Evolutionary conservation across 2,329 filamentous ascomycete genomes (phyloP), one percentile per base, ranked within the genome.

Genomic region (Trichoderma cornu-damae): DNA sequence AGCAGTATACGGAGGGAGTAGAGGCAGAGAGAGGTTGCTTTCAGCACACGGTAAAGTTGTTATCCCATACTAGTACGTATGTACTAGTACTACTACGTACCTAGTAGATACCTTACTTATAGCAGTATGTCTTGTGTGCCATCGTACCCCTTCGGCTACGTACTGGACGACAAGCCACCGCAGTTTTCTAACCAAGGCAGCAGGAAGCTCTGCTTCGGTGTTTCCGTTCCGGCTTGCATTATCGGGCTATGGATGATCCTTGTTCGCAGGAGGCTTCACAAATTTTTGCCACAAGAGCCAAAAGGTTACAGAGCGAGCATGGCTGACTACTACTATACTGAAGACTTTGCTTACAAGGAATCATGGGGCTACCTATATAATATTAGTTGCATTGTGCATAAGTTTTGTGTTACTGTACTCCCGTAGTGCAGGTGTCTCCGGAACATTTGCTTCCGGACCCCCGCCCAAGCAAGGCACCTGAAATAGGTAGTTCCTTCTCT

Each of bases 301-400:
- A 44, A 43, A 12, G 40, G 9, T 6, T 22, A 16, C 28, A 44
- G 20, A 18, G 3, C 20, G 9, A 30, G n/a, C 40, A 37, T 34
- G 40, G 28, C 38, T 26, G 50, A 44, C 40, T n/a, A n/a, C n/a
- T n/a, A n/a, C n/a, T 24, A 48, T 20, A 30, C 24, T 18, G 24
- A 38, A 55, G 22, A 55, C 38, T 55, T 38, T 44, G 40, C 50
- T 44, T n/a, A n/a, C n/a, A n/a, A n/a, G n/a, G n/a, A n/a, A n/a
- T n/a, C n/a, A n/a, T n/a, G n/a, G n/a, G n/a, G n/a, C n/a, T n/a
- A n/a, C n/a, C n/a, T n/a, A n/a, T n/a, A 40, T 53, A 53, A 44
- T 22, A 32, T 52, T 32, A 22, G 18, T n/a, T 43, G 49, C 28
- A 43, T 32, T 30, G 37, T 32, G 37, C 26, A n/a, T n/a, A n/a